These are phyloP conservation scores for Leptomonas pyrrhocoris DNA, from an alignment of 208 protist species.

Conservation along the genomic window DNA sequence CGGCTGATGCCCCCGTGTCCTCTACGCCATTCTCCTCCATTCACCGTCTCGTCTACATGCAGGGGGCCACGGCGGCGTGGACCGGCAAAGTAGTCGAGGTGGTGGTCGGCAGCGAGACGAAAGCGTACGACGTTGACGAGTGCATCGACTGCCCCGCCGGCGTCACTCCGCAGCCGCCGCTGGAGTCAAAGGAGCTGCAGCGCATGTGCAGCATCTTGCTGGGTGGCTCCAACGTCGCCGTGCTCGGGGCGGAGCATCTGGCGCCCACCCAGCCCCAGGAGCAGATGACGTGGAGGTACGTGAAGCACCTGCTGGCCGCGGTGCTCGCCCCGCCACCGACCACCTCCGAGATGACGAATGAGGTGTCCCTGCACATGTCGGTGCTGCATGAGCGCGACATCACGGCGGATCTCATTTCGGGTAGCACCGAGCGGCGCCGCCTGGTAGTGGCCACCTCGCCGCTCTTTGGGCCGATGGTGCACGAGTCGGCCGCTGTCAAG, in stretches of 20 bases:
- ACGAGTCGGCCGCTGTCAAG: slow-evolving; percentile 32
- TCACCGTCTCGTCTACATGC: slow-evolving; percentile 51
- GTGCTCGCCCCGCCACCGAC: slow-evolving; percentile 25
- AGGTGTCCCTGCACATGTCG: slow-evolving; percentile 53
- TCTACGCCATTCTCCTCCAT: slow-evolving; percentile 46
- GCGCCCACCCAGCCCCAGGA: slow-evolving; percentile 22
- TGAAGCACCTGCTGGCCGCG: slow-evolving; percentile 34
- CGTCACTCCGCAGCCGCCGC: slow-evolving; percentile 5
- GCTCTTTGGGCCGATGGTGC: slow-evolving; percentile 47
- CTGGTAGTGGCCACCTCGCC: slow-evolving; percentile 60
- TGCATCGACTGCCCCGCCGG: slow-evolving; percentile 32
- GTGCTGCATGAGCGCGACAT: slow-evolving; percentile 47
- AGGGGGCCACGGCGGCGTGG: slow-evolving; percentile 28
- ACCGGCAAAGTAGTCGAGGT: slow-evolving; percentile 45
- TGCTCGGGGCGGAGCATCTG: slow-evolving; percentile 51
- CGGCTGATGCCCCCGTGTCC: neutral
- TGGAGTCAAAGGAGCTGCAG: slow-evolving; percentile 43
- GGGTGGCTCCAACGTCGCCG: slow-evolving; percentile 47
- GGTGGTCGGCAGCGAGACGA: slow-evolving; percentile 36
- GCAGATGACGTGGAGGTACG: slow-evolving; percentile 54
- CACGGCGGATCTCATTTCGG: slow-evolving; percentile 43
- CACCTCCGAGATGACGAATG: slow-evolving; percentile 20
- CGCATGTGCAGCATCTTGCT: slow-evolving; percentile 43
- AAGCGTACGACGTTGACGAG: slow-evolving; percentile 64
- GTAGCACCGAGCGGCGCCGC: slow-evolving; percentile 7